These are phyloP conservation scores for Magnusiomyces paraingens DNA, from an alignment of 1,139 yeast species.

Conservation along the genomic window DNA sequence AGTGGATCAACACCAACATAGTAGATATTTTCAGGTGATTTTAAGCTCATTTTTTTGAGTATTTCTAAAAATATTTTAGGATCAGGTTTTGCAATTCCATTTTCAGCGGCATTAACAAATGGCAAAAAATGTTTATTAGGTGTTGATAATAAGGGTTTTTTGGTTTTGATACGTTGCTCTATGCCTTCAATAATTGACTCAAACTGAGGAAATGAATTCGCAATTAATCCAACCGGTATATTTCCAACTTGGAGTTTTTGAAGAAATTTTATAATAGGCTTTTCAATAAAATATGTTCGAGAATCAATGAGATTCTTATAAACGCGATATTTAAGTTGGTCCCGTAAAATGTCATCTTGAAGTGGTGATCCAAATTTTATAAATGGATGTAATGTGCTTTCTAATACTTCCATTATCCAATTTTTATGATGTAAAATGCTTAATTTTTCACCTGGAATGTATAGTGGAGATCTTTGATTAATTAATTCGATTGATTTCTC, in stretches of 20 bases:
- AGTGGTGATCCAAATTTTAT: not conserved
- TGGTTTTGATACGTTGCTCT: constrained; percentile 5
- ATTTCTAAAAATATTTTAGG: constrained; percentile 13
- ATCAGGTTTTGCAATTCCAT: constrained; percentile 22
- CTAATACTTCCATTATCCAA: constrained; percentile 8
- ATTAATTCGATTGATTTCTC: not conserved
- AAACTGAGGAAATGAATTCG: constrained; percentile 26
- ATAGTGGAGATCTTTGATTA: not conserved
- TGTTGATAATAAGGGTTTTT: not conserved
- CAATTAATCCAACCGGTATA: constrained; percentile 29
- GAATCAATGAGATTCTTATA: constrained; percentile 17
- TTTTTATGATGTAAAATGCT: constrained; percentile 4
- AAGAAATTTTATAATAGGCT: constrained; percentile 17
- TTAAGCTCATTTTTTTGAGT: constrained; percentile 9
- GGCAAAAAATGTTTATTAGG: constrained; percentile 13
- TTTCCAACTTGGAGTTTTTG: constrained; percentile 15
- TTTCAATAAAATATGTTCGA: constrained; percentile 19
- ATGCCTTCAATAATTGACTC: constrained; percentile 12
- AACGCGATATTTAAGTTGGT: constrained; percentile 8
- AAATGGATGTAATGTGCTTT: not conserved
- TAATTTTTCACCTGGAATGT: constrained; percentile 5
- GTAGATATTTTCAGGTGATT: constrained; percentile 14
- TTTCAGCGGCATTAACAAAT: constrained; percentile 21
- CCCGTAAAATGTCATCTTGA: not conserved
- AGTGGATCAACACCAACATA: constrained; percentile 19